Evolutionary conservation across 306 rosid species (phyloP).

Genomic region (Luffa aegyptiaca): DNA sequence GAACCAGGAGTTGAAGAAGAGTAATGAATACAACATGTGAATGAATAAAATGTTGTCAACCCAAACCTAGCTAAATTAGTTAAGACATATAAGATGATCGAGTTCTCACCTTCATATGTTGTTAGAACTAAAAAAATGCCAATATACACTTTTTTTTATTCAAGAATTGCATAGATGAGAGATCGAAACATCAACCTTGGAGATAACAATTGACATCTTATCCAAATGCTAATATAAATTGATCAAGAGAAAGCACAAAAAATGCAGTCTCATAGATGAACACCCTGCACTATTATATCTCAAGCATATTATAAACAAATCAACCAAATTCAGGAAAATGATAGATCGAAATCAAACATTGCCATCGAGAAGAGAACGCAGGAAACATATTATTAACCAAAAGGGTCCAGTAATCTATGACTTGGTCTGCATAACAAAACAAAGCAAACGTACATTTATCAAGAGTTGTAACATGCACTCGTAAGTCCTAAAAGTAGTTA

Average conservation of each 20-base stretch:
- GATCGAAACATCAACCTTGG: too few species aligned
- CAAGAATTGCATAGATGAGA: too few species aligned
- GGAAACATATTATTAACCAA: background rate
- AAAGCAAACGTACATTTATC: background rate
- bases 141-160: too few species aligned
- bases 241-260: background rate
- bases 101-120: too few species aligned
- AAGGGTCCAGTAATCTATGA: background rate
- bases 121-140: too few species aligned
- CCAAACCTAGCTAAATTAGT: too few species aligned
- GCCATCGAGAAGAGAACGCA: background rate
- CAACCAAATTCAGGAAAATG: background rate
- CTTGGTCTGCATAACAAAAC: constrained; percentile 4
- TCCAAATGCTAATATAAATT: background rate
- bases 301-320: background rate
- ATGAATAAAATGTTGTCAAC: too few species aligned
- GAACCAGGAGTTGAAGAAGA: background rate
- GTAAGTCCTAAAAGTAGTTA: background rate
- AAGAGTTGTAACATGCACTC: background rate
- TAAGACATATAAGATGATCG: too few species aligned
- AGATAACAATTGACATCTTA: too few species aligned
- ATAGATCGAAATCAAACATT: background rate
- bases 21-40: background rate
- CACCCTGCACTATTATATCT: background rate
- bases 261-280: background rate